These are phyloP conservation scores for Corylus avellana DNA, from an alignment of 306 rosid species.

Conservation along the genomic window DNA sequence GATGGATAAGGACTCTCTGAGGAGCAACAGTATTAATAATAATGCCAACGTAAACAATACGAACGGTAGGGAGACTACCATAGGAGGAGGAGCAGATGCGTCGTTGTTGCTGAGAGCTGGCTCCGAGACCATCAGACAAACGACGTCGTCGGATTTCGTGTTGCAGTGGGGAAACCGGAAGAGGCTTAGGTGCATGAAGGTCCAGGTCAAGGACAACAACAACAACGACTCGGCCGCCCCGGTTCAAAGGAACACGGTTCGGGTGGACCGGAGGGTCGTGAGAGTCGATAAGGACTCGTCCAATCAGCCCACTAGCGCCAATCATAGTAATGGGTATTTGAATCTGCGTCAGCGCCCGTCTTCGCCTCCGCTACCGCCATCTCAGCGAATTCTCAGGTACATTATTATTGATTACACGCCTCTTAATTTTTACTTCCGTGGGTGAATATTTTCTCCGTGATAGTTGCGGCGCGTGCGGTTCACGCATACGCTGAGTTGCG, in stretches of 20 bases:
- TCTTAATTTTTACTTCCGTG: background rate
- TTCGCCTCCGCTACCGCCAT: conserved; percentile 71
- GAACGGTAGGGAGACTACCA: conserved; percentile 45
- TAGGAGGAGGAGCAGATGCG: conserved; percentile 40
- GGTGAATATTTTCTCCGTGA: background rate
- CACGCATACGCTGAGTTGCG: background rate
- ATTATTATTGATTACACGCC: too few species aligned
- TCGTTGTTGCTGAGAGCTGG: conserved; percentile 54
- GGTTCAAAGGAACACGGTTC: conserved; percentile 68
- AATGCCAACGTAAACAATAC: conserved; percentile 17
- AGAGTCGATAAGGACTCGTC: conserved; percentile 64
- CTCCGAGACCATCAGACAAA: conserved; percentile 47
- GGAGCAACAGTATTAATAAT: conserved; percentile 31
- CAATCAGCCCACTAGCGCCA: conserved; percentile 36
- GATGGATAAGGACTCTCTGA: conserved; percentile 68
- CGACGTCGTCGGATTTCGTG: conserved; percentile 65
- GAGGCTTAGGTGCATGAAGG: conserved; percentile 89
- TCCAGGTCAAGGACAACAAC: conserved; percentile 68
- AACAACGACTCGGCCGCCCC: conserved; percentile 52
- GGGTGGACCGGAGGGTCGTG: conserved; percentile 78
- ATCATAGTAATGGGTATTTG: conserved; percentile 50
- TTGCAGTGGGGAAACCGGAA: conserved; percentile 94
- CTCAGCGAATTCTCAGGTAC: conserved; percentile 76
- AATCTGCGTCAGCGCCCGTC: conserved; percentile 83
- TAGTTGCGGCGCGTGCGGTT: background rate